Base-by-base conservation (phyloP, 768 basidiomycete species). In the Asterophora parasitica region DNA sequence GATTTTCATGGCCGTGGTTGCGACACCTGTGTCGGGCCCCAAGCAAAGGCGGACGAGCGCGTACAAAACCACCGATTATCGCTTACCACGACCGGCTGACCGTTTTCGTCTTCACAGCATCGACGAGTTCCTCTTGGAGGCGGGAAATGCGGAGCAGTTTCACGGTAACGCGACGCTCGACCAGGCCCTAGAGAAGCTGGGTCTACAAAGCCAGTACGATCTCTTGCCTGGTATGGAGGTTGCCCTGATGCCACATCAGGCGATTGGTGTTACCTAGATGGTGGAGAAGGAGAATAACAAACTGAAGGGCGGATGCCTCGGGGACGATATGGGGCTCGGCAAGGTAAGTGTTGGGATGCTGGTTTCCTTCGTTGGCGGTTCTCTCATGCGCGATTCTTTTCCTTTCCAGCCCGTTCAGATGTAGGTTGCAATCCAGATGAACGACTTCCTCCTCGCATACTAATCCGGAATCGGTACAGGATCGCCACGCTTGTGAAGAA, bases 171-270 rank as follows among this genome's bases (percentile, higher is more conserved):
- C 67, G 1, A 79, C 67, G 20, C 73, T 90, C 11, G 79, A 80
- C 13, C 68, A 75, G 16, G 82, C 82, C 0, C 66, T 85, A 0
- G 56, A 69, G 33, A 70, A 70, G 46, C 72, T 90, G 16, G 75
- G 74, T 0, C 62, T 90, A 30, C 56, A 62, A n/a, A 60, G 53
- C 30, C 66, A 80, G 43, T 67, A 72, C 32, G 68, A 78, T 23
- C 60, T 69, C 17, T 49, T 88, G 1, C 78, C 78, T 0, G 81
- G 79, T 4, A 79, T 88, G 75, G 69, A 68, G 12, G 69, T 86
- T 19, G 61, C 74, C 0, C 64, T 88, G 30, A 80, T 88, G 80
- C 74, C 85, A 8, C 86, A 88, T 61, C 82, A 87, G 55, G 68
- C 75, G 13, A 77, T 88, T 42, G 77, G 75, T 7, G 78, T 78